A percentile compares a stretch with the other conserved stretches of the same genome.
These are phyloP conservation scores for Hemisphaericaspora xylanilytica DNA, from an alignment of 1,139 yeast genomes.

Conservation along the genomic window DNA sequence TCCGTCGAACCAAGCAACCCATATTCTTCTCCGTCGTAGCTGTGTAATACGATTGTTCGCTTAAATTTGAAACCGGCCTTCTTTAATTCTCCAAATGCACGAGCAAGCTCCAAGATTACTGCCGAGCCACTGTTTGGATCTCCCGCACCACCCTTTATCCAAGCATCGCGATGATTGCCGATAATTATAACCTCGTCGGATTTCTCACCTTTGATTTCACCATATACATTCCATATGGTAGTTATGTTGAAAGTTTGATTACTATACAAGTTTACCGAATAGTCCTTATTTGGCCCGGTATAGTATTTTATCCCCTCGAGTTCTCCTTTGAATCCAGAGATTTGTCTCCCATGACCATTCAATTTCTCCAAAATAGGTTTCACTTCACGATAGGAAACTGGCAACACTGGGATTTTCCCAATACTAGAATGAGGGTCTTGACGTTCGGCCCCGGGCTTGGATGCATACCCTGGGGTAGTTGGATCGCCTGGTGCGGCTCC, in stretches of 20 bases:
- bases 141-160: conserved; percentile 56
- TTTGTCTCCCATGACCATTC: conserved; percentile 40
- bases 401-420: conserved; percentile 48
- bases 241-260: conserved; percentile 42
- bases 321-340: conserved; percentile 39
- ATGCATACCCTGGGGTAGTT: conserved; percentile 79
- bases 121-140: conserved; percentile 50
- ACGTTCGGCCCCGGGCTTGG: conserved; percentile 53
- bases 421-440: conserved; percentile 41
- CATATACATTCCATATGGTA: conserved; percentile 46
- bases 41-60: conserved; percentile 39
- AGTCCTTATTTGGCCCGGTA: conserved; percentile 50
- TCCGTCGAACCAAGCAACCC: conserved; percentile 50
- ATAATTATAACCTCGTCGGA: conserved; percentile 41
- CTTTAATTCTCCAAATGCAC: conserved; percentile 48
- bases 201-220: conserved; percentile 42
- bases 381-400: conserved; percentile 47
- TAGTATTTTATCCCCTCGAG: conserved; percentile 41
- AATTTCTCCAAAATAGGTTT: conserved; percentile 42
- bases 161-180: conserved; percentile 51
- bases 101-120: conserved; percentile 41
- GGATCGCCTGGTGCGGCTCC: conserved; percentile 80
- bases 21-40: conserved; percentile 50
- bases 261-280: conserved; percentile 40
- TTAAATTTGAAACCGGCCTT: conserved; percentile 40